Conservation (phyloP, 1,284 basidiomycete genomes). For the Mycena sp. region DNA sequence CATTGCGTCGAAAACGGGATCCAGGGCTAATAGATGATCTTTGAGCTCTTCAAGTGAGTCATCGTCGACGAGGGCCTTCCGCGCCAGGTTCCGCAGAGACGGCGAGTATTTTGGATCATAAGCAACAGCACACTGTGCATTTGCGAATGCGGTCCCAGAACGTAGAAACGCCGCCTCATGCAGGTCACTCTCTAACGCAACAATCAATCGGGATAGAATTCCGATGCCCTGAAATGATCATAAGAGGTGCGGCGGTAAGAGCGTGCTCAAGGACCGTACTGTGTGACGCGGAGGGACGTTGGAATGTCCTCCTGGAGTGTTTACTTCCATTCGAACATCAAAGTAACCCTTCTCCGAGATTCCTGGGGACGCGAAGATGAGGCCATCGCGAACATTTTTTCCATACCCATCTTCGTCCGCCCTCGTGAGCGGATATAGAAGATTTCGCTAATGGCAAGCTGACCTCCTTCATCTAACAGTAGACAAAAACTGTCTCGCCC, state of each 20-base stretch:
- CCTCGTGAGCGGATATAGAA: not conserved
- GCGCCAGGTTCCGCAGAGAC: conserved; percentile 51
- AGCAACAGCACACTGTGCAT: conserved; percentile 55
- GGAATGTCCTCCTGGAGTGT: conserved; percentile 62
- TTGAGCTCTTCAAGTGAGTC: conserved; percentile 53
- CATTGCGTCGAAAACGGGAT: conserved; percentile 37
- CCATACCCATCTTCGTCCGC: conserved; percentile 36
- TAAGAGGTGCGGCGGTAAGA: not conserved
- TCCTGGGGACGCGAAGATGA: conserved; percentile 52
- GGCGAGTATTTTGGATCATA: conserved; percentile 56
- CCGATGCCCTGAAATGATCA: conserved; percentile 52
- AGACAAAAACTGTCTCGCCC: conserved; percentile 60
- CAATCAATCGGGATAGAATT: conserved; percentile 52
- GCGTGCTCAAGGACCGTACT: conserved; percentile 32
- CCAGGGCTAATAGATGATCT: conserved; percentile 46
- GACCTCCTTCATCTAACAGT: conserved; percentile 56
- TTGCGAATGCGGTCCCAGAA: conserved; percentile 48
- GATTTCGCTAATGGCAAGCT: conserved; percentile 7
- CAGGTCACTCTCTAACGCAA: conserved; percentile 55
- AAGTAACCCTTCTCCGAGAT: conserved; percentile 67
- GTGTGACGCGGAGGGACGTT: conserved; percentile 58
- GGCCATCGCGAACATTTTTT: conserved; percentile 17
- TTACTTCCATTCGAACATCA: conserved; percentile 54
- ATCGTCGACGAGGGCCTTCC: conserved; percentile 46
- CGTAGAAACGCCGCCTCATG: conserved; percentile 45